A percentile compares a stretch with the other conserved stretches of the same genome.
Evolutionary conservation across 441 rosid genomes (phyloP).

Genomic region (Kokia cookei): DNA sequence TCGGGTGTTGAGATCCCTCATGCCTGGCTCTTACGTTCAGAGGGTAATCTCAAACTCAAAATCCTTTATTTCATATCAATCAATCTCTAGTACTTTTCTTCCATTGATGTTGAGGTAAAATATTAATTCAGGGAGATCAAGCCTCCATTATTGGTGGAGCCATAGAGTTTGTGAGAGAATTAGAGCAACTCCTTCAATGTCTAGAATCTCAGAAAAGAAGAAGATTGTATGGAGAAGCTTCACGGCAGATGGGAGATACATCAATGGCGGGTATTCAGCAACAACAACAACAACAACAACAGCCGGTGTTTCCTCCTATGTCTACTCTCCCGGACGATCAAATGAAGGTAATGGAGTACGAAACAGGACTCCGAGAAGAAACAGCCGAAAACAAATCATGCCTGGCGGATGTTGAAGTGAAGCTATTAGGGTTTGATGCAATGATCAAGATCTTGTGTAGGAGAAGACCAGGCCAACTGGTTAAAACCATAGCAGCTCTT

Average conservation of each 20-base stretch:
- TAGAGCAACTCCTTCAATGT: conserved; percentile 80
- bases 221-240: conserved; percentile 45
- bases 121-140: neutral
- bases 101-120: neutral
- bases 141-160: neutral
- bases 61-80: too few relatives aligned
- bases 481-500: conserved; percentile 64
- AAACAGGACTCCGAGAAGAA: neutral
- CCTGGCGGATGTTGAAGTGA: conserved; percentile 87
- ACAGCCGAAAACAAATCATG: conserved; percentile 41
- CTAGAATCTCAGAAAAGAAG: conserved; percentile 75
- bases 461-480: conserved; percentile 76
- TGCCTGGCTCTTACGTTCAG: conserved; percentile 93
- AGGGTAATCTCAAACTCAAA: conserved; percentile 33
- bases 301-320: conserved; percentile 27
- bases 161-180: neutral
- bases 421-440: conserved; percentile 84
- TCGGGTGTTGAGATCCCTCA: conserved; percentile 76
- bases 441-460: conserved; percentile 86
- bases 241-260: conserved; percentile 33
- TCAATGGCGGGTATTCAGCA: neutral
- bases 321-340: neutral
- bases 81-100: neutral
- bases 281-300: conserved; percentile 5
- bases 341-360: neutral